Evolutionary conservation across 2,329 filamentous ascomycete genomes (phyloP), one percentile per base, ranked within the genome.

Genomic region (Aspergillus quadrilineatus): DNA sequence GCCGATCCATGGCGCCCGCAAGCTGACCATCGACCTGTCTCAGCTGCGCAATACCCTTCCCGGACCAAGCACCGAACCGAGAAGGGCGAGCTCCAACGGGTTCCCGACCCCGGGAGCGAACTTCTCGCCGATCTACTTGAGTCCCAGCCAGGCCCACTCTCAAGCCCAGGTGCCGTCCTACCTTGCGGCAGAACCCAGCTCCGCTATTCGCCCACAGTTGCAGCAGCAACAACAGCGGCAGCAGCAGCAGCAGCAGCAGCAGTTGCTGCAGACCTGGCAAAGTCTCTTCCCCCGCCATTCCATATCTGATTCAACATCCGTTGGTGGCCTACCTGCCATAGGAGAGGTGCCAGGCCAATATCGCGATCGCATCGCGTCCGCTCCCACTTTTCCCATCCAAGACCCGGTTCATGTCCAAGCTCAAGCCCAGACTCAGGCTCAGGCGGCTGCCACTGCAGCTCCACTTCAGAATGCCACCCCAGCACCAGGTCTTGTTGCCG

Each of bases 11-110:
- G 66, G 65, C 8, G 63, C 63, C 10, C 67, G 69, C 52, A 75
- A 74, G 53, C 71, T 73, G 70, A 73, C 69, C 53, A 55, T 73
- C 48, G 71, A 73, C 43, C 55, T 73, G 5, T 69, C 70, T 3
- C 62, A 65, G 37, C 45, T 72, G 22, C 68, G 67, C 14, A 63
- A 67, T 10, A 63, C 70, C 1, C 63, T 67, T 44, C 60, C 67
- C 1, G 65, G 68, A 28, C 62, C 68, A 0, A 50, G 70, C 58
- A 57, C 60, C n/a, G 71, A 69, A 32, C 69, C 70, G 5, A 60
- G 45, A 17, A 10, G 61, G 2, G 50, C 52, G 30, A 61, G 65
- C 8, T 36, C 46, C 17, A 57, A 58, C 44, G 70, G 67, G 36
- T 52, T 69, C 39, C 70, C 69, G 2, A 69, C 70, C 3, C 51